phyloP scores from a whole-genome alignment of 768 basidiomycete genomes.

The Amyloporia xantha region DNA sequence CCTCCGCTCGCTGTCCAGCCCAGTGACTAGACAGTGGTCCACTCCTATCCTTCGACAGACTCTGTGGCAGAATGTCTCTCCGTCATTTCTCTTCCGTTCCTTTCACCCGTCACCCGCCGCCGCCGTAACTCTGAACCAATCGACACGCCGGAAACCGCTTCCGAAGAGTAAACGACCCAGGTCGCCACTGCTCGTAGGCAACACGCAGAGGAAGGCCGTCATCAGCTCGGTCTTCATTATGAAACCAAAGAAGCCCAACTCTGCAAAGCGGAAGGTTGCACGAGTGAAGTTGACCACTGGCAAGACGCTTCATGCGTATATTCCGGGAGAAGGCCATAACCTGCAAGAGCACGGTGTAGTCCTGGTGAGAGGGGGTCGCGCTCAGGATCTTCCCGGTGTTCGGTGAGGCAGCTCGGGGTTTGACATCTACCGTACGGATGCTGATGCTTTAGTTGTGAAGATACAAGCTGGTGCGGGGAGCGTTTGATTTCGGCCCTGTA shows the following conservation, averaged over 20 bases:
- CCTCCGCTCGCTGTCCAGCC: slow-evolving; percentile 12
- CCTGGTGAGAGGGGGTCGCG: slow-evolving; percentile 87
- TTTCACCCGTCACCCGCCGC: slow-evolving; percentile 61
- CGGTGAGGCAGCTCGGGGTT: slow-evolving; percentile 63
- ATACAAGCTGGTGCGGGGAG: slow-evolving; percentile 93
- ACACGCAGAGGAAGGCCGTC: slow-evolving; percentile 89
- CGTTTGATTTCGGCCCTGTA: slow-evolving; percentile 87
- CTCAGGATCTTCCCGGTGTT: slow-evolving; percentile 97
- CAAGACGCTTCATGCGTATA: slow-evolving; percentile 86
- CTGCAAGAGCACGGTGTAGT: slow-evolving; percentile 97
- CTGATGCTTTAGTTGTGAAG: slow-evolving; percentile 36
- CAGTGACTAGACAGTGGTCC: slow-evolving; percentile 9
- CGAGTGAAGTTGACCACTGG: slow-evolving; percentile 89
- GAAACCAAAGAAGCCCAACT: slow-evolving; percentile 97
- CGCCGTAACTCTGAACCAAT: slow-evolving; percentile 76
- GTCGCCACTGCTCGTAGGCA: slow-evolving; percentile 74
- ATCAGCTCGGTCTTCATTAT: slow-evolving; percentile 73
- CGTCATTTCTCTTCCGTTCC: slow-evolving; percentile 31
- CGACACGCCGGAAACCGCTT: slow-evolving; percentile 62
- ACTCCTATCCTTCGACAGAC: slow-evolving; percentile 3
- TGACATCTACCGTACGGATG: not conserved
- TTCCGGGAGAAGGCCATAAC: slow-evolving; percentile 96
- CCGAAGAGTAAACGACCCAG: slow-evolving; percentile 45
- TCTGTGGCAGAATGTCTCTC: slow-evolving; percentile 2
- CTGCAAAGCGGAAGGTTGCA: slow-evolving; percentile 95